Conservation (phyloP, 2,329 filamentous ascomycete genomes). For the Coleophoma cylindrospora region DNA sequence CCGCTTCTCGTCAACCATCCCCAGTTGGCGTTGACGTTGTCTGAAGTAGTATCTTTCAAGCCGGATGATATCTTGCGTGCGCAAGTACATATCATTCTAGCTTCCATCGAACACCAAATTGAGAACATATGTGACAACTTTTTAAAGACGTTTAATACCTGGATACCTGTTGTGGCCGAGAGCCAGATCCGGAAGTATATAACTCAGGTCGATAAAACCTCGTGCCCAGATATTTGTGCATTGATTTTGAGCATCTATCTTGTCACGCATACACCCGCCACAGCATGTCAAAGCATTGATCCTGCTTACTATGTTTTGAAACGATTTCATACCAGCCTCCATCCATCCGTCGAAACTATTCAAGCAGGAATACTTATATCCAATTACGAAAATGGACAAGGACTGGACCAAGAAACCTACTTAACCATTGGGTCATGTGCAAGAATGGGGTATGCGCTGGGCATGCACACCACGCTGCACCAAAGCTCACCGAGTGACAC, state of each 20-base stretch:
- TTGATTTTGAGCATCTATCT: slow-evolving; percentile 7
- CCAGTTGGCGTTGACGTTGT: too few species aligned
- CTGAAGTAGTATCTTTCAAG: too few species aligned
- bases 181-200: not conserved
- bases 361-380: slow-evolving; percentile 11
- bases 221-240: slow-evolving; percentile 8
- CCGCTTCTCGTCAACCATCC: too few species aligned
- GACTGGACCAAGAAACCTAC: slow-evolving; percentile 10
- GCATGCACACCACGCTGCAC: slow-evolving; percentile 2
- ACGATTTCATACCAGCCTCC: too few species aligned
- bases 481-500: not conserved
- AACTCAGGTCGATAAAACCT: not conserved
- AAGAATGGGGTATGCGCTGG: slow-evolving; percentile 11
- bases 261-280: not conserved
- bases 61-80: not conserved
- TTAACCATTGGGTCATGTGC: slow-evolving; percentile 10
- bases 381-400: slow-evolving; percentile 11
- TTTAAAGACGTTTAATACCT: not conserved
- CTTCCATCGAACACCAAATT: not conserved
- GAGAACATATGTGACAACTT: not conserved
- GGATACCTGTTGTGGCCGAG: not conserved
- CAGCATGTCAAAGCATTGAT: too few species aligned
- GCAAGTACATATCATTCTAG: not conserved
- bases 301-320: too few species aligned
- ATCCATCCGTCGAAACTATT: not conserved